Evolutionary conservation across 2,329 filamentous ascomycete genomes (phyloP).

Genomic region (Catunica adiposa): DNA sequence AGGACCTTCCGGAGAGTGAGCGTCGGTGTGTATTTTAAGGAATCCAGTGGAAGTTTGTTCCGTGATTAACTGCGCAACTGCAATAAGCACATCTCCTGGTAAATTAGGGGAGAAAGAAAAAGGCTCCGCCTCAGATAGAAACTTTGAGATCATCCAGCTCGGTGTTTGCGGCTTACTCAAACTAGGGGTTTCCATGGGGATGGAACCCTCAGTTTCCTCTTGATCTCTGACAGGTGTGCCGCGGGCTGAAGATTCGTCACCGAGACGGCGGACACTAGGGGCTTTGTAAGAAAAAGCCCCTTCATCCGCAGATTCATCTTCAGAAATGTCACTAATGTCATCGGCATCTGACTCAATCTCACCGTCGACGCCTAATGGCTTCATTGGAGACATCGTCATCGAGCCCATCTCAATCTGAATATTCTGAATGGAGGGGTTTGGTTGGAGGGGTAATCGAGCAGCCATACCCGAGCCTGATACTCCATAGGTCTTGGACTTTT

Average conservation of each 20-base stretch:
- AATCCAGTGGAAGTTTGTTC: constrained; percentile 47
- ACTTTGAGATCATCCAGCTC: constrained; percentile 35
- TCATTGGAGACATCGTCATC: constrained; percentile 24
- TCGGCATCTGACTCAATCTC: constrained; percentile 28
- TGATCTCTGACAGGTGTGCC: constrained; percentile 34
- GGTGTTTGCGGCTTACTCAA: constrained; percentile 31
- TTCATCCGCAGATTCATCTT: constrained; percentile 37
- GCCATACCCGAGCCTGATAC: no score
- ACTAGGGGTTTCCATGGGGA: constrained; percentile 33
- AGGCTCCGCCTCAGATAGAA: constrained; percentile 44
- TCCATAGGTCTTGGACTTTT: constrained; percentile 10
- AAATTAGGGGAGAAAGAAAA: constrained; percentile 28
- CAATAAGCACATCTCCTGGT: constrained; percentile 44
- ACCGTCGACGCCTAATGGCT: constrained; percentile 20
- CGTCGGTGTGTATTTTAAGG: constrained; percentile 22
- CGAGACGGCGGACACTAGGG: constrained; percentile 20
- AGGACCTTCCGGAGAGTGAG: constrained; percentile 1
- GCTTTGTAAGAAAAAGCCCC: constrained; percentile 34
- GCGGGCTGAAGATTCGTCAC: constrained; percentile 38
- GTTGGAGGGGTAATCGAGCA: neutral
- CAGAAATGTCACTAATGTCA: constrained; percentile 36
- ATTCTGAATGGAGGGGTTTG: neutral
- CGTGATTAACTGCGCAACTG: constrained; percentile 53
- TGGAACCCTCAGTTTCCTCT: constrained; percentile 31
- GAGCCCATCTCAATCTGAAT: constrained; percentile 21